Percentiles rank a stretch among this genome's conserved stretches.
Conservation (phyloP, 306 rosid species). For the Lupinus albus region DNA sequence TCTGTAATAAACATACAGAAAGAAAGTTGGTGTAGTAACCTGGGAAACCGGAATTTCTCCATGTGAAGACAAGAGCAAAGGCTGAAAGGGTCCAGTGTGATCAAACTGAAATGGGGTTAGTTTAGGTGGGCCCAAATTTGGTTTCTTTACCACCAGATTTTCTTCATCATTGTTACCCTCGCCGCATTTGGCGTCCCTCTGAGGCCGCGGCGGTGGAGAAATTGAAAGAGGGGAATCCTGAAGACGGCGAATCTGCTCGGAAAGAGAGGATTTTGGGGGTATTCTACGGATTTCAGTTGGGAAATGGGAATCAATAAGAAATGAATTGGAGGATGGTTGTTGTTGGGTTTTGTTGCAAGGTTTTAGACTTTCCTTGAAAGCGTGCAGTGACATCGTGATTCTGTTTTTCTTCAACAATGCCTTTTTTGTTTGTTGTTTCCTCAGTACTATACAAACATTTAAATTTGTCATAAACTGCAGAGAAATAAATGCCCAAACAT, state of each 20-base stretch:
- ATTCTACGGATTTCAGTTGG: slow-evolving; percentile 50
- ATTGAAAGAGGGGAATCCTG: slow-evolving; percentile 46
- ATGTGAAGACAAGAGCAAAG: slow-evolving; percentile 61
- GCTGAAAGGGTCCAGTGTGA: slow-evolving; percentile 72
- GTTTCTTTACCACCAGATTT: slow-evolving; percentile 40
- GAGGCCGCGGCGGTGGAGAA: slow-evolving; percentile 36
- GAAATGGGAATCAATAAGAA: slow-evolving; percentile 42
- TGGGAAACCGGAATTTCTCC: slow-evolving; percentile 61
- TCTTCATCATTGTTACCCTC: slow-evolving; percentile 5
- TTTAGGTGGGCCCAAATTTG: slow-evolving; percentile 39
- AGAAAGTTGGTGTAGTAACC: slow-evolving; percentile 45
- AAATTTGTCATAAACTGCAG: no score
- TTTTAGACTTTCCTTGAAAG: slow-evolving; percentile 67
- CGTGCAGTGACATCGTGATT: slow-evolving; percentile 63
- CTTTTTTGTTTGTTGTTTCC: no score
- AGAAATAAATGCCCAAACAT: no score
- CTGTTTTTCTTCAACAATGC: no score
- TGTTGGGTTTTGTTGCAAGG: slow-evolving; percentile 55
- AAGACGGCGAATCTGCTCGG: slow-evolving; percentile 76
- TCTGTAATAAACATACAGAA: background rate
- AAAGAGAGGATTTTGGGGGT: slow-evolving; percentile 81
- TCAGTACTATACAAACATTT: no score
- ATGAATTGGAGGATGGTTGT: slow-evolving; percentile 32
- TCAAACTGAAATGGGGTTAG: slow-evolving; percentile 64
- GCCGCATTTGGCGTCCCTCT: background rate